Percentiles rank a stretch among this genome's conserved stretches.
Evolutionary conservation across 2,329 filamentous ascomycete species (phyloP).

Genomic region (Talaromyces verruculosus): DNA sequence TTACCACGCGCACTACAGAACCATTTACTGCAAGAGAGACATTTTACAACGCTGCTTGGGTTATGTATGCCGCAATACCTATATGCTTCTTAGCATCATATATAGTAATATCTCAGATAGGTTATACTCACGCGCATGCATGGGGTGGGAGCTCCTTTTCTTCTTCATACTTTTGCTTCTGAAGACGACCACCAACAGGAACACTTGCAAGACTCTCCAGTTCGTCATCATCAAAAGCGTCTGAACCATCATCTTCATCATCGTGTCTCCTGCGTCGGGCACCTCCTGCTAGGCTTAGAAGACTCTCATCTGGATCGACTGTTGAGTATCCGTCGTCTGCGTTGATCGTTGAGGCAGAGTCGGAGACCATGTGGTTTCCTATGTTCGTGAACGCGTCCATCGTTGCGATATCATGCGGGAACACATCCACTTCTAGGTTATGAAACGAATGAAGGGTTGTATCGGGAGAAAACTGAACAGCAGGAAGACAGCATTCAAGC

Average conservation of each 20-base stretch:
- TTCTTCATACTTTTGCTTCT: conserved; percentile 64
- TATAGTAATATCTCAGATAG: not conserved
- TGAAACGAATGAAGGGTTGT: not conserved
- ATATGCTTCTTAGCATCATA: conserved; percentile 23
- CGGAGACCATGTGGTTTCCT: conserved; percentile 81
- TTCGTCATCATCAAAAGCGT: conserved; percentile 80
- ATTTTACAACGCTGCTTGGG: conserved; percentile 92
- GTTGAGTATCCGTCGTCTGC: conserved; percentile 75
- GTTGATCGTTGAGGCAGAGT: conserved; percentile 83
- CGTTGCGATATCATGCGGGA: conserved; percentile 8
- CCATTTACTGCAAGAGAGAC: conserved; percentile 94
- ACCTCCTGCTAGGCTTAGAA: conserved; percentile 61
- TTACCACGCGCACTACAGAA: conserved; percentile 98
- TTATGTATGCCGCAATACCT: conserved; percentile 98
- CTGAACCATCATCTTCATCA: conserved; percentile 86
- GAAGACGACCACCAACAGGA: conserved; percentile 72
- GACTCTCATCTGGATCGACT: conserved; percentile 74
- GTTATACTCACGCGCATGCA: conserved; percentile 80
- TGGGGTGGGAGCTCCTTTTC: conserved; percentile 90
- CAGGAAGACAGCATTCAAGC: conserved; percentile 11
- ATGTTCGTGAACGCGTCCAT: conserved; percentile 81
- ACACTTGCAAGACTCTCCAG: conserved; percentile 74
- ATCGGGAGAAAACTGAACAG: not conserved
- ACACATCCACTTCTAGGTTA: conserved; percentile 4
- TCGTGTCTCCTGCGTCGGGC: conserved; percentile 69